Evolutionary conservation across 495 filamentous ascomycete species (phyloP).

Genomic region (Daldinia decipiens): DNA sequence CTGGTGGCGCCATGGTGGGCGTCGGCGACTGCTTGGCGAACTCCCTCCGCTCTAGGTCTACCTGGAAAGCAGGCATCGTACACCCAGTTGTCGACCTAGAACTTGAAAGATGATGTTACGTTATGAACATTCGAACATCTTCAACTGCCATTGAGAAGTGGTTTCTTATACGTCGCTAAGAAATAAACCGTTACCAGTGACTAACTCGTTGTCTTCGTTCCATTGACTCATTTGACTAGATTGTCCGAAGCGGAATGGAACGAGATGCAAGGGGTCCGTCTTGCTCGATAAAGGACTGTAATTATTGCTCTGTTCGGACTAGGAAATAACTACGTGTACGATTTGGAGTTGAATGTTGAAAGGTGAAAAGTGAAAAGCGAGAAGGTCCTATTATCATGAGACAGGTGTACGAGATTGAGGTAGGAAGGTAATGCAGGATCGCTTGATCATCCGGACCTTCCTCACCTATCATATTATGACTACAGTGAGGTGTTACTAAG

Average conservation of each 20-base stretch:
- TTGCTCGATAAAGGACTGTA: neutral
- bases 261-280: neutral
- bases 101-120: constrained; percentile 14
- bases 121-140: constrained; percentile 36
- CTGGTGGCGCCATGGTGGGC: constrained; percentile 35
- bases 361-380: constrained; percentile 11
- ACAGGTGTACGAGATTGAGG: constrained; percentile 32
- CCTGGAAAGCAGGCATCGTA: constrained; percentile 71
- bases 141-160: neutral
- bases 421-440: constrained; percentile 25
- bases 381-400: constrained; percentile 36
- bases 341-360: constrained; percentile 6
- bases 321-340: neutral
- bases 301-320: neutral
- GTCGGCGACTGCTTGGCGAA: constrained; percentile 36
- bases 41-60: constrained; percentile 54
- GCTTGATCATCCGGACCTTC: constrained; percentile 38
- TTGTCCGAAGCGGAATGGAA: neutral
- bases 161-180: neutral
- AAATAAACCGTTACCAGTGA: constrained; percentile 17
- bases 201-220: constrained; percentile 29
- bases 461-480: constrained; percentile 38
- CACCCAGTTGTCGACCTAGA: constrained; percentile 25
- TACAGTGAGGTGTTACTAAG: constrained; percentile 27
- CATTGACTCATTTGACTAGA: constrained; percentile 30